Base-by-base conservation (phyloP, 2,329 filamentous ascomycete species). In the Juglanconis sp. region DNA sequence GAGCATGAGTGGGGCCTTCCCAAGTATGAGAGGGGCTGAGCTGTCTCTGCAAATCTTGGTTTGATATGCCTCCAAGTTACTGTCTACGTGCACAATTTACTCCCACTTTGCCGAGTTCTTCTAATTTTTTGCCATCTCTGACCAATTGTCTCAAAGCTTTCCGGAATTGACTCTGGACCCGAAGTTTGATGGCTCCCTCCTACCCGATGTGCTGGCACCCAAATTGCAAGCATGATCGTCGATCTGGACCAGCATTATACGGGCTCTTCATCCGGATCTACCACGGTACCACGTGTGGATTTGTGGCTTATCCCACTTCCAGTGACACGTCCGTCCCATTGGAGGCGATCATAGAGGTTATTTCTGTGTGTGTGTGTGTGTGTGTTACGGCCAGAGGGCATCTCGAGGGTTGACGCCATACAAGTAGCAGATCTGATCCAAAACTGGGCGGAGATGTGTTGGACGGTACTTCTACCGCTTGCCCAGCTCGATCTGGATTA, bases 21-120 rank as follows among this genome's bases (percentile, higher is more conserved):
- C 51, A 56, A 36, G 57, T 50, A 56, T 50, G 55, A 36, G 51
- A 60, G 46, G 52, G 57, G 46, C 52, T 44, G 32, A 35, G 38
- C 38, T 42, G 38, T 42, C n/a, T 2, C 38, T 4, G 10, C 38
- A 11, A 13, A 13, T 42, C 38, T 42, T 42, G 6, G n/a, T 42
- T 42, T 11, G 38, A 42, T 11, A 13, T 42, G 38, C 10, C 38
- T 42, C 17, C 17, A 24, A 24, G 17, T 24, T 24, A 1, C 17
- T 24, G 17, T 24, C 17, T 24, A 24, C 17, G 17, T 24, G 17
- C 17, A 24, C 17, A 24, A 24, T 24, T 24, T 24, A 24, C 17
- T 24, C 17, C 17, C 17, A 24, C 17, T 24, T 24, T 24, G 17
- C 17, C 17, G 17, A 24, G 7, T 42, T 42, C n/a, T 42, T 10